A percentile compares a stretch with the other conserved stretches of the same genome.
These are phyloP conservation scores for Gelatoporia subvermispora DNA, from an alignment of 768 basidiomycete species.

Conservation along the genomic window DNA sequence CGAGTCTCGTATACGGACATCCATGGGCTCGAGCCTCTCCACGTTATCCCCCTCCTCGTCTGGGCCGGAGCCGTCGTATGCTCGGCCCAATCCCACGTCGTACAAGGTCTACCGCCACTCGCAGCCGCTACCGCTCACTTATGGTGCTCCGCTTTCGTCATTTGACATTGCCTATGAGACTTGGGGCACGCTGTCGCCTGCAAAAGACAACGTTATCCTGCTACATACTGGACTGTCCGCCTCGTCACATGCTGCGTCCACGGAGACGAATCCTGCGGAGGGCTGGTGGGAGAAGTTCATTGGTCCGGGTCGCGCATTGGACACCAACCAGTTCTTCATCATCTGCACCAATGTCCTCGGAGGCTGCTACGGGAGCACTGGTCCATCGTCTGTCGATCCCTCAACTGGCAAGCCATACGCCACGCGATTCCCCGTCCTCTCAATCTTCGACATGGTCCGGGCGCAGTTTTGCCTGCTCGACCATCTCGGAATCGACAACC, in stretches of 20 bases:
- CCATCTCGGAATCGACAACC: slow-evolving; percentile 71
- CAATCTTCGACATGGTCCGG: slow-evolving; percentile 95
- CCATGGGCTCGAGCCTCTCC: slow-evolving; percentile 18
- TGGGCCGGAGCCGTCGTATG: slow-evolving; percentile 81
- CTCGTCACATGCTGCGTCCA: slow-evolving; percentile 90
- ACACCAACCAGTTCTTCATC: slow-evolving; percentile 89
- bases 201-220: slow-evolving; percentile 83
- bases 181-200: slow-evolving; percentile 84
- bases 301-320: slow-evolving; percentile 89
- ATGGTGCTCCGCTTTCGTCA: slow-evolving; percentile 50
- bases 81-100: slow-evolving; percentile 67
- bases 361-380: slow-evolving; percentile 96
- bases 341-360: slow-evolving; percentile 96
- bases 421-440: slow-evolving; percentile 86
- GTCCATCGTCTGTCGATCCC: slow-evolving; percentile 81
- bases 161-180: slow-evolving; percentile 96
- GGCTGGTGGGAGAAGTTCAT: slow-evolving; percentile 99
- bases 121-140: slow-evolving; percentile 60
- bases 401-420: slow-evolving; percentile 70
- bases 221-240: slow-evolving; percentile 96
- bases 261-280: slow-evolving; percentile 64
- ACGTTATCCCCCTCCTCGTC: slow-evolving; percentile 22
- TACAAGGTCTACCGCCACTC: slow-evolving; percentile 68
- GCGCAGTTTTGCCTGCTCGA: slow-evolving; percentile 89
- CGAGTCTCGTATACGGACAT: slow-evolving; percentile 47